Conservation (phyloP, 306 rosid genomes). For the Senna tora region DNA sequence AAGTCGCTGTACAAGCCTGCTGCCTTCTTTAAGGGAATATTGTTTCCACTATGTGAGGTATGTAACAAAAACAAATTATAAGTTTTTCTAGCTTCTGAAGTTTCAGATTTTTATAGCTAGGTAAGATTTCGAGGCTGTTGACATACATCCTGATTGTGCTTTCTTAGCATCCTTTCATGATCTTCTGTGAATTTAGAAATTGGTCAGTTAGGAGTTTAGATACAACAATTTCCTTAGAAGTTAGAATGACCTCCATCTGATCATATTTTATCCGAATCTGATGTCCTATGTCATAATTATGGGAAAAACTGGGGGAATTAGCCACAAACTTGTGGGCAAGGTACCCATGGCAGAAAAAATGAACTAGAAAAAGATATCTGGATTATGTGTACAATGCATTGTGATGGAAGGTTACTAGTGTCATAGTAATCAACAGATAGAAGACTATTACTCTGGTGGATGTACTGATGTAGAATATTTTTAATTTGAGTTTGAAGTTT, state of each 20-base stretch:
- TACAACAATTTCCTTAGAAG: background rate
- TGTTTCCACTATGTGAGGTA: slow-evolving; percentile 93
- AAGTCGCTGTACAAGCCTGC: slow-evolving; percentile 89
- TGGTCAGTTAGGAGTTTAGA: background rate
- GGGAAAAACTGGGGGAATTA: background rate
- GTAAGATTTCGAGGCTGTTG: background rate
- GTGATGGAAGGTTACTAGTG: background rate
- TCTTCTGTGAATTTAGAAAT: slow-evolving; percentile 12
- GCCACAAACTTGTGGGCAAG: background rate
- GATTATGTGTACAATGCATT: background rate
- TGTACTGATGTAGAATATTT: background rate
- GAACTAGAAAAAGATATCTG: no score
- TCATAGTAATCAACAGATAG: slow-evolving; percentile 10
- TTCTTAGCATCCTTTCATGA: slow-evolving; percentile 17
- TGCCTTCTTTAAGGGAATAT: slow-evolving; percentile 86
- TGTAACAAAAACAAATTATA: slow-evolving; percentile 22
- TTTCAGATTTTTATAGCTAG: slow-evolving; percentile 1
- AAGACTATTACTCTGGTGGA: background rate
- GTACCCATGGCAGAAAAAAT: background rate
- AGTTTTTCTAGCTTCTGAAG: slow-evolving; percentile 6
- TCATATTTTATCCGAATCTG: background rate
- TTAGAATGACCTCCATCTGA: background rate
- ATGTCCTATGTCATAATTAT: slow-evolving; percentile 10
- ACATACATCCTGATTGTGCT: background rate
- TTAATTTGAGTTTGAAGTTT: slow-evolving; percentile 22